Evolutionary conservation across 306 rosid genomes (phyloP), one percentile per base, ranked within the genome.

Genomic region (Corylus heterophylla): DNA sequence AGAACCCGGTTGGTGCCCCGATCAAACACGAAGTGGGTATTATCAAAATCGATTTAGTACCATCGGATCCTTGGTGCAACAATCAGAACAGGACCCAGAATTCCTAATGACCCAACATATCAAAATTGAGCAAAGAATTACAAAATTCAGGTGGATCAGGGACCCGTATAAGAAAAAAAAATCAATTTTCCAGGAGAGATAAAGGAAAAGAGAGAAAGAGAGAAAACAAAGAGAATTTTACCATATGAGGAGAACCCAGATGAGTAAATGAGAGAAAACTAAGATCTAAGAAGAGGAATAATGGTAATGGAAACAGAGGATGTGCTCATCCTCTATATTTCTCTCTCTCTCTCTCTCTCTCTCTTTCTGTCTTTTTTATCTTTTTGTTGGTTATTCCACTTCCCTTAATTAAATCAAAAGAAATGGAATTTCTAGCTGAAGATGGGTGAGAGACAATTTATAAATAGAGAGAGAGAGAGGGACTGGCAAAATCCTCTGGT

Each of bases 221-320:
- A 47, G 44, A 69, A 42, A 77, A 73, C 85, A 39, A 69, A 70
- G 69, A 70, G 12, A 81, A 52, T 73, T 52, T 79, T 86, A 96
- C 93, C 90, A 88, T 89, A 80, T 4, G 71, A 77, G 20, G 87
- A 85, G 77, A 87, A 87, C 87, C 81, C 83, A 80, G 88, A 80
- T 73, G 86, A 73, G 77, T 84, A 86, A 83, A 87, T 74, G 61
- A 79, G 31, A 72, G 85, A 59, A 74, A 77, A 79, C 74, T 87
- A 90, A 86, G 85, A 95, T 77, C 90, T 81, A 88, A 74, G 88
- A 82, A 83, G 86, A 69, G 89, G 88, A 85, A 87, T 80, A 86
- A 77, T 82, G 75, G 87, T 78, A 85, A 86, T 89, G 91, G 87
- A 88, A 91, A 90, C 93, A 89, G 93, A 95, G 92, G 94, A 86